Conservation (phyloP, 768 basidiomycete genomes). For the Hemileccinum impolitum region DNA sequence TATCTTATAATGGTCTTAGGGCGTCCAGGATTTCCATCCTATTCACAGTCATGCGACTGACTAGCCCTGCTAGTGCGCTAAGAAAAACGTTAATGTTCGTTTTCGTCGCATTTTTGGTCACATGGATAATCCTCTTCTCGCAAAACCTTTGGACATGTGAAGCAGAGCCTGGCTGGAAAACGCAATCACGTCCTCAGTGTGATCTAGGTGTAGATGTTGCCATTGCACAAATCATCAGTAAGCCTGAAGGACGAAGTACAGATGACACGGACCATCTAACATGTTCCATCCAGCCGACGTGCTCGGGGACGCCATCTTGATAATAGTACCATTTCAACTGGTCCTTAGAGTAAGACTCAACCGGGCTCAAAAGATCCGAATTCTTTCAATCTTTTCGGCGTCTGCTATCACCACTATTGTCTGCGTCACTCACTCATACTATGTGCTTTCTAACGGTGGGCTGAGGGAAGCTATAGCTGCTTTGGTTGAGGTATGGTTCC, state of each 20-base stretch:
- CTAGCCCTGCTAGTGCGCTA: neutral
- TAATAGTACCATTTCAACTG: neutral
- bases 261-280: neutral
- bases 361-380: conserved; percentile 1
- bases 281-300: conserved; percentile 1
- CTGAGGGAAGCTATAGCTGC: neutral
- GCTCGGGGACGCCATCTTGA: neutral
- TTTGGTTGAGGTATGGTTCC: neutral
- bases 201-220: neutral
- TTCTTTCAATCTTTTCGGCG: conserved; percentile 4
- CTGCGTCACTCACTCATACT: neutral
- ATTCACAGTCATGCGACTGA: conserved; percentile 4
- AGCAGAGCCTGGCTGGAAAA: conserved; percentile 4
- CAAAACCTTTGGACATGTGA: conserved; percentile 6
- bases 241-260: neutral
- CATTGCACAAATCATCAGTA: conserved; percentile 1
- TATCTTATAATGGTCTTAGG: neutral
- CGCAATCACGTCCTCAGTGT: neutral
- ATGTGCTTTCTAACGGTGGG: conserved; percentile 1
- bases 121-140: conserved; percentile 4
- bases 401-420: conserved; percentile 5
- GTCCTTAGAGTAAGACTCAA: neutral
- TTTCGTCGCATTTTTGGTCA: neutral
- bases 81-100: neutral
- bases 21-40: conserved; percentile 3